Evolutionary conservation across 192 early-diverging fungal genomes (phyloP).

Genomic region (Coemansia sp.): DNA sequence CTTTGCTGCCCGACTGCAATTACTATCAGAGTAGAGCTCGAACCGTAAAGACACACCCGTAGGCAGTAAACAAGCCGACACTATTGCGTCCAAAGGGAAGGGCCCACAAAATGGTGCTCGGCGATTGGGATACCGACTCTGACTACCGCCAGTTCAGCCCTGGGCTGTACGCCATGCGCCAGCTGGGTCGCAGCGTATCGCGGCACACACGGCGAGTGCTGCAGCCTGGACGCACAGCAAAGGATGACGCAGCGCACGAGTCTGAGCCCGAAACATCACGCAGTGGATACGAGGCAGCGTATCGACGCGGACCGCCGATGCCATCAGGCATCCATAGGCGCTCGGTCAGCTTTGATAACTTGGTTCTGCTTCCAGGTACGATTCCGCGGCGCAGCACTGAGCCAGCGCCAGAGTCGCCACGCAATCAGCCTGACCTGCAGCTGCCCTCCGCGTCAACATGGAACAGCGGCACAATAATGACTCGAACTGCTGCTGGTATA

Average conservation of each 20-base stretch:
- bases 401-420: constrained; percentile 11
- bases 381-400: constrained; percentile 42
- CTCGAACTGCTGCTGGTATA: constrained; percentile 4
- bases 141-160: constrained; percentile 45
- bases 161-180: constrained; percentile 46
- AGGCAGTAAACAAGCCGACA: neutral
- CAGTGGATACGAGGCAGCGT: neutral
- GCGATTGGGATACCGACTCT: constrained; percentile 48
- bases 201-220: constrained; percentile 29
- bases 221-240: constrained; percentile 6
- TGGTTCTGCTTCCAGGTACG: constrained; percentile 27
- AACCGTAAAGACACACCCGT: neutral
- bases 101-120: constrained; percentile 20
- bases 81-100: neutral
- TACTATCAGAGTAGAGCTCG: neutral
- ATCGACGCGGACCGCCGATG: constrained; percentile 35
- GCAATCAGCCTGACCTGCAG: constrained; percentile 6
- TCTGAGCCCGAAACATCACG: neutral
- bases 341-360: constrained; percentile 51
- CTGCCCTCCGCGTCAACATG: constrained; percentile 39
- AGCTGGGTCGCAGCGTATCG: constrained; percentile 49
- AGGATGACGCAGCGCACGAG: constrained; percentile 6
- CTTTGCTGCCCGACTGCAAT: neutral
- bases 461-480: constrained; percentile 36
- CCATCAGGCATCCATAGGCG: constrained; percentile 51